Conservation (phyloP, 225 moss, liverwort and hornwort species). For the Sphagnum contortum region DNA sequence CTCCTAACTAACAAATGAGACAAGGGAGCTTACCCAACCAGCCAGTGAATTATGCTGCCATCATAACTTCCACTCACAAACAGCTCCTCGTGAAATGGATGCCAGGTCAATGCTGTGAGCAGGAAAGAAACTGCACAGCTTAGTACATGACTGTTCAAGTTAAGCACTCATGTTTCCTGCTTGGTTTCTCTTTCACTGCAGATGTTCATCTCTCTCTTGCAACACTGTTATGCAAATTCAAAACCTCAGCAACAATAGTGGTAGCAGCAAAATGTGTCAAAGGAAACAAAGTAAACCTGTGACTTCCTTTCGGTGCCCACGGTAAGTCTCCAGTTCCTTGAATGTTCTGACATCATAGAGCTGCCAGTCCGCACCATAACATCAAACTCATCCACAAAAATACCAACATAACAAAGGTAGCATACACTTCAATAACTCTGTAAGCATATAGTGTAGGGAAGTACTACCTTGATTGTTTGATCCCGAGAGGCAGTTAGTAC, state of each 20-base stretch:
- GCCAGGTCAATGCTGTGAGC: conserved; percentile 84
- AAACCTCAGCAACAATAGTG: too few relatives aligned
- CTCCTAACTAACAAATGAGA: too few relatives aligned
- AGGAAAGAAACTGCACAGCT: neutral
- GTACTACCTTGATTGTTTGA: conserved; percentile 84
- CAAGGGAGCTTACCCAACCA: conserved; percentile 55
- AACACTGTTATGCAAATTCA: too few relatives aligned
- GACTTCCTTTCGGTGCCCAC: conserved; percentile 97
- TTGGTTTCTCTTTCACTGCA: too few relatives aligned
- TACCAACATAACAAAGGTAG: neutral
- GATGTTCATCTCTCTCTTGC: too few relatives aligned
- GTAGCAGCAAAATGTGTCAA: neutral
- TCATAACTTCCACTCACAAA: conserved; percentile 99
- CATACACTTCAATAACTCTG: neutral
- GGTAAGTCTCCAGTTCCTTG: conserved; percentile 91
- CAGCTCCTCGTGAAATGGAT: conserved; percentile 99
- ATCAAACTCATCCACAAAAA: neutral
- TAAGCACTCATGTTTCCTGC: too few relatives aligned
- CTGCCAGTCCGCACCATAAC: conserved; percentile 26
- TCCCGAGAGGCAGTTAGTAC: conserved; percentile 93
- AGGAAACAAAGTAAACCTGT: conserved; percentile 42
- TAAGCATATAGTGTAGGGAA: too few relatives aligned
- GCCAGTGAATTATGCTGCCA: conserved; percentile 99
- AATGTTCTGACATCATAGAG: conserved; percentile 91
- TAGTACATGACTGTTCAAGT: too few relatives aligned